Conservation (phyloP, 805 yeast species). For the Myxozyma lipomycoides region DNA sequence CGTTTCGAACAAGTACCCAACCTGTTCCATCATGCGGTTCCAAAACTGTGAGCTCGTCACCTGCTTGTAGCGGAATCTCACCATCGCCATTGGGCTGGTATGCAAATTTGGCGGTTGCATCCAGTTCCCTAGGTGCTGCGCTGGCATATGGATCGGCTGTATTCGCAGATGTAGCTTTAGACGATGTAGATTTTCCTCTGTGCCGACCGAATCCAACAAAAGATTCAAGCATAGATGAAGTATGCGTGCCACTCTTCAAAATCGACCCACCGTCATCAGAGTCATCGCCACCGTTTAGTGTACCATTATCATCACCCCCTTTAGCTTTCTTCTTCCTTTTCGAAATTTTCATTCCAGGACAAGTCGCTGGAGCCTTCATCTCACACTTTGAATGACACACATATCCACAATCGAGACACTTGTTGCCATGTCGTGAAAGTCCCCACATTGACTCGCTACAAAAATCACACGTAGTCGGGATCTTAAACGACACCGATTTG, state of each 20-base stretch:
- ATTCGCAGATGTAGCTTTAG: slow-evolving; percentile 9
- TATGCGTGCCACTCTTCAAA: slow-evolving; percentile 8
- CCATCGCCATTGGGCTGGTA: slow-evolving; percentile 70
- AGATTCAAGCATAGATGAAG: slow-evolving; percentile 19
- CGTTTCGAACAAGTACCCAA: slow-evolving; percentile 69
- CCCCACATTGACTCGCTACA: slow-evolving; percentile 32
- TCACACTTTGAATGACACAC: slow-evolving; percentile 32
- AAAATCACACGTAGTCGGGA: slow-evolving; percentile 30
- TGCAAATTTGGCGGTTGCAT: slow-evolving; percentile 56
- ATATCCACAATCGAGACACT: slow-evolving; percentile 29
- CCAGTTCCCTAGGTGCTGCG: slow-evolving; percentile 17
- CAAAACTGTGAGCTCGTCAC: slow-evolving; percentile 57
- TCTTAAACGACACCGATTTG: slow-evolving; percentile 30
- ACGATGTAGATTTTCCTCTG: slow-evolving; percentile 5
- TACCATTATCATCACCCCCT: slow-evolving; percentile 5
- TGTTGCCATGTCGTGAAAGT: slow-evolving; percentile 29
- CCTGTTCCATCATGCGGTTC: slow-evolving; percentile 85
- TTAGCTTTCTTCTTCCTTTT: slow-evolving; percentile 22
- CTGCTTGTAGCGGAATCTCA: slow-evolving; percentile 59
- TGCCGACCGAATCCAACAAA: slow-evolving; percentile 20
- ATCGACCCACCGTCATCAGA: slow-evolving; percentile 11
- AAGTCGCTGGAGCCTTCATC: slow-evolving; percentile 47
- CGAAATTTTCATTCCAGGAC: slow-evolving; percentile 27
- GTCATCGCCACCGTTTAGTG: slow-evolving; percentile 9
- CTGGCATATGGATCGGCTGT: slow-evolving; percentile 15